Percentiles rank a stretch among this genome's conserved stretches.
These are phyloP conservation scores for Mimosa pudica DNA, from an alignment of 306 rosid species.

Conservation along the genomic window DNA sequence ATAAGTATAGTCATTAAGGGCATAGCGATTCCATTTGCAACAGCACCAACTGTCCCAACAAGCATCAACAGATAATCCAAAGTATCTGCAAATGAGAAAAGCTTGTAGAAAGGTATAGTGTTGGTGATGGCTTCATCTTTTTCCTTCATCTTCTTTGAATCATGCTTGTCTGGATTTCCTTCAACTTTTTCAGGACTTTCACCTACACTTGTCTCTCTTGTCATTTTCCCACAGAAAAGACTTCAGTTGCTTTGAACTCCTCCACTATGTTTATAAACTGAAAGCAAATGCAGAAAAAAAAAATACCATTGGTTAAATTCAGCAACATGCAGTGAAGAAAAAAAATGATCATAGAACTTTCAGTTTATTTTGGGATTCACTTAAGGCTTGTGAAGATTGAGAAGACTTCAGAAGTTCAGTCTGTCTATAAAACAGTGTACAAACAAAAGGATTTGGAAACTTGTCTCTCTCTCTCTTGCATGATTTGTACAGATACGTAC, in stretches of 20 bases:
- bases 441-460: neutral
- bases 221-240: constrained; percentile 42
- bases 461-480: neutral
- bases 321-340: constrained; percentile 10
- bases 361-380: neutral
- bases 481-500: neutral
- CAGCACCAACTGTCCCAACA: constrained; percentile 63
- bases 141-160: constrained; percentile 41
- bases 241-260: constrained; percentile 20
- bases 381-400: constrained; percentile 7
- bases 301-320: constrained; percentile 20
- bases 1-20: constrained; percentile 70
- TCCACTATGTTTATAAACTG: constrained; percentile 3
- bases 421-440: neutral
- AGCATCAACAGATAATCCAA: constrained; percentile 63
- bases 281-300: constrained; percentile 37
- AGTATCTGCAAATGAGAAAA: constrained; percentile 80
- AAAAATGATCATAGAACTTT: neutral
- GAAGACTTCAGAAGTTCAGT: neutral
- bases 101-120: constrained; percentile 70
- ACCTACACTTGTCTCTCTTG: constrained; percentile 31
- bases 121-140: constrained; percentile 38
- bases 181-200: constrained; percentile 15
- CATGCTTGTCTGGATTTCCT: constrained; percentile 9
- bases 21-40: constrained; percentile 58